A percentile compares a stretch with the other conserved stretches of the same genome.
Evolutionary conservation across 2,329 filamentous ascomycete species (phyloP).

Genomic region (Chaetomium globosum): DNA sequence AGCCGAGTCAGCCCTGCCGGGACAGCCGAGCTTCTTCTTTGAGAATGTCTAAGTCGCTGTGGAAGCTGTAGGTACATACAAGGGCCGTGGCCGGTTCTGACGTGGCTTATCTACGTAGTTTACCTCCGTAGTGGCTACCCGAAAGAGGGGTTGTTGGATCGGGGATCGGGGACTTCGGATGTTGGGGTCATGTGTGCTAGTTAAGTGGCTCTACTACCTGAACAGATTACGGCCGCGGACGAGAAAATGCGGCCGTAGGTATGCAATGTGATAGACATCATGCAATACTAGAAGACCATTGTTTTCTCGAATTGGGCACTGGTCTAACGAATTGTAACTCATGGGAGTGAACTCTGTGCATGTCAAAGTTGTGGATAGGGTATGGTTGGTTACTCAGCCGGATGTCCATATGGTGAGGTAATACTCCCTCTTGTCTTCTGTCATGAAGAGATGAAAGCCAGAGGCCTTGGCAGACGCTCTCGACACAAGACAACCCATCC

Average conservation of each 20-base stretch:
- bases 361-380: neutral
- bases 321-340: no score
- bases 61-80: neutral
- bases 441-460: neutral
- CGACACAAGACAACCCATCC: neutral
- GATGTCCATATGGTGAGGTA: constrained; percentile 19
- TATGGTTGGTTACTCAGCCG: neutral
- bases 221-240: neutral
- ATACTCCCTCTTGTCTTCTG: neutral
- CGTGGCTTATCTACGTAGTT: neutral
- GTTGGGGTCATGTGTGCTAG: neutral
- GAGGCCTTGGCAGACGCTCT: neutral
- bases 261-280: constrained; percentile 20
- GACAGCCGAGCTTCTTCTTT: constrained; percentile 79
- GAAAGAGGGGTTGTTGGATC: neutral
- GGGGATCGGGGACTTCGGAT: neutral
- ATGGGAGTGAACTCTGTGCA: neutral
- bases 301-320: neutral
- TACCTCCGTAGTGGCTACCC: neutral
- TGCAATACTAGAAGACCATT: constrained; percentile 19
- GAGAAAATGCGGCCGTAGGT: neutral
- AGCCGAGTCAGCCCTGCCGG: constrained; percentile 78
- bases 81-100: neutral
- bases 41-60: constrained; percentile 63
- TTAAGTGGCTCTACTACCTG: neutral